Percentiles rank a stretch among this genome's conserved stretches.
phyloP scores from a whole-genome alignment of 441 rosid genomes.

The Pelargonium fulgidum region DNA sequence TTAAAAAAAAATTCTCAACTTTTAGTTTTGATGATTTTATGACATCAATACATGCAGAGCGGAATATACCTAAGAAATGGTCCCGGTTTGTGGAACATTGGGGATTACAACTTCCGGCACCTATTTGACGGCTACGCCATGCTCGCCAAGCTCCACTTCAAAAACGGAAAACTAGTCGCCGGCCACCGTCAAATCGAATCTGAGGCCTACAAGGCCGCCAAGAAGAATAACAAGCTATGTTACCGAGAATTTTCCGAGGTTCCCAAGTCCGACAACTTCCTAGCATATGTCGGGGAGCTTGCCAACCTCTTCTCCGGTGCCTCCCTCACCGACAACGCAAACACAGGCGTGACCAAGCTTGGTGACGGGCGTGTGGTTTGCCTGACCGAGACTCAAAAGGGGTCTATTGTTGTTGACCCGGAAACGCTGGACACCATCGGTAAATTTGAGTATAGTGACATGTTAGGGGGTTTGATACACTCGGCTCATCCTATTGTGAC shows the following conservation, averaged over 20 bases:
- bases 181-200: constrained; percentile 86
- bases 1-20: neutral
- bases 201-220: constrained; percentile 80
- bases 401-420: constrained; percentile 68
- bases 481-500: constrained; percentile 93
- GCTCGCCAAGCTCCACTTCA: constrained; percentile 59
- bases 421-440: constrained; percentile 62
- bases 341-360: constrained; percentile 77
- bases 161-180: constrained; percentile 50
- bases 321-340: constrained; percentile 86
- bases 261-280: constrained; percentile 52
- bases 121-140: constrained; percentile 94
- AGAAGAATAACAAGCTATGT: constrained; percentile 54
- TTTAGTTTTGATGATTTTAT: neutral
- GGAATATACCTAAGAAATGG: constrained; percentile 93
- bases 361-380: constrained; percentile 92
- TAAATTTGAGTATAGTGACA: constrained; percentile 59
- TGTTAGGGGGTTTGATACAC: constrained; percentile 65
- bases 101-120: constrained; percentile 79
- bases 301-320: constrained; percentile 77
- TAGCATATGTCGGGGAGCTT: constrained; percentile 60
- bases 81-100: constrained; percentile 86
- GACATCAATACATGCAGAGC: constrained; percentile 43
- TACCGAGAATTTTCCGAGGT: constrained; percentile 90
- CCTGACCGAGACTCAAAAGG: constrained; percentile 91